Conservation (phyloP, 192 early-diverging fungal species). For the Entomortierella beljakovae region DNA sequence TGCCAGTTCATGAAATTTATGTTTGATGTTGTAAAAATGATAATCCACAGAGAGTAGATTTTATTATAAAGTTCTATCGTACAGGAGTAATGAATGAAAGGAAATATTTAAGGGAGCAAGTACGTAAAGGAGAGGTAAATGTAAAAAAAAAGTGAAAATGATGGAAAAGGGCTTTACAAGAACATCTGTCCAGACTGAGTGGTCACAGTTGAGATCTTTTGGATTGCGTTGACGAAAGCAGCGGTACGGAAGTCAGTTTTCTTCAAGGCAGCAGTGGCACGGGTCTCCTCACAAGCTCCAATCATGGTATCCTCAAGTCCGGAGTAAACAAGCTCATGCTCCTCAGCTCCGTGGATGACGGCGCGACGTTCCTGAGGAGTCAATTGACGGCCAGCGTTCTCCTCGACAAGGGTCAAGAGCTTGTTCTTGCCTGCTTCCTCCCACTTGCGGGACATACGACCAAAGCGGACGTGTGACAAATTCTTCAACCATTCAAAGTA, state of each 20-base stretch:
- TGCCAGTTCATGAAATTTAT: no score
- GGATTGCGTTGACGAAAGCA: slow-evolving; percentile 82
- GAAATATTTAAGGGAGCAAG: not conserved
- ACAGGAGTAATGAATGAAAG: slow-evolving; percentile 7
- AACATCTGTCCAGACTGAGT: slow-evolving; percentile 84
- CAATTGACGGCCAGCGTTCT: slow-evolving; percentile 79
- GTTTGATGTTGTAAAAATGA: no score
- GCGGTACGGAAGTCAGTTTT: slow-evolving; percentile 84
- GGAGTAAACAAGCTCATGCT: slow-evolving; percentile 87
- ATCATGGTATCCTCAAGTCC: slow-evolving; percentile 91
- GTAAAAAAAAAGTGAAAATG: no score
- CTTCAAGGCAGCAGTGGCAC: slow-evolving; percentile 72
- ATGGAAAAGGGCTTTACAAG: slow-evolving; percentile 47
- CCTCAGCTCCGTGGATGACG: slow-evolving; percentile 85
- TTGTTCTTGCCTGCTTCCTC: slow-evolving; percentile 81
- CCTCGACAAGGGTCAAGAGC: slow-evolving; percentile 78
- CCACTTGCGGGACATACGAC: slow-evolving; percentile 89
- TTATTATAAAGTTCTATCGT: slow-evolving; percentile 19
- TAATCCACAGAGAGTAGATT: slow-evolving; percentile 3
- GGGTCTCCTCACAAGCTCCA: slow-evolving; percentile 80
- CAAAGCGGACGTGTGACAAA: slow-evolving; percentile 85
- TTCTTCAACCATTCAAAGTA: slow-evolving; percentile 88
- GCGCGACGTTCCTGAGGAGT: slow-evolving; percentile 79
- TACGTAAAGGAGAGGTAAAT: no score
- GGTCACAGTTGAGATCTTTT: slow-evolving; percentile 83